Conservation (phyloP, 106 monocot species). For the Dactylorhiza incarnata region DNA sequence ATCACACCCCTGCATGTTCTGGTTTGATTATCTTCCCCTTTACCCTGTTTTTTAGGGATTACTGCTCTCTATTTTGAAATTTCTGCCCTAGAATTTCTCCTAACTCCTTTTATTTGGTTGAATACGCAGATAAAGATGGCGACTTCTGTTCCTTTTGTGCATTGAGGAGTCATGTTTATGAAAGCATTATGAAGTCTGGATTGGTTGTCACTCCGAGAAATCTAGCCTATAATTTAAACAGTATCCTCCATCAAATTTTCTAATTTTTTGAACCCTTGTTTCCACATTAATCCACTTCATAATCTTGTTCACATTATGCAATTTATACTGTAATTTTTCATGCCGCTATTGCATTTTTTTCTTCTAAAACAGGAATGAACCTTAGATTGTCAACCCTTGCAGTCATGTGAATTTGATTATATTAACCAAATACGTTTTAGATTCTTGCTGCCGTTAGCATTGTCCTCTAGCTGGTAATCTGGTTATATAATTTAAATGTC, state of each 20-base stretch:
- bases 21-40: constrained; percentile 6
- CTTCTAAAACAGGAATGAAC: background rate
- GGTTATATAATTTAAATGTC: background rate
- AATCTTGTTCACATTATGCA: background rate
- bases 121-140: constrained; percentile 25
- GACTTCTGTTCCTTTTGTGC: constrained; percentile 68
- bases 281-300: background rate
- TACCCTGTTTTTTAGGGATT: background rate
- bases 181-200: constrained; percentile 24
- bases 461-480: background rate
- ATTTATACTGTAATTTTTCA: background rate
- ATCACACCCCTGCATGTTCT: constrained; percentile 23
- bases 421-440: background rate
- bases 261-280: background rate
- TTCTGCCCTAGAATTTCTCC: background rate
- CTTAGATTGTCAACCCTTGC: background rate
- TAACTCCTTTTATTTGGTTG: background rate
- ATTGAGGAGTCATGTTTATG: constrained; percentile 27
- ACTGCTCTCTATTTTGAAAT: background rate
- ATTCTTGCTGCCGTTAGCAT: background rate
- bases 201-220: constrained; percentile 19
- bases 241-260: constrained; percentile 53
- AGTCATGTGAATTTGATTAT: background rate
- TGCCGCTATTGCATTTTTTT: background rate
- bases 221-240: constrained; percentile 50